phyloP scores from a whole-genome alignment of 1,139 yeast species.

The Suhomyces wounanorum region DNA sequence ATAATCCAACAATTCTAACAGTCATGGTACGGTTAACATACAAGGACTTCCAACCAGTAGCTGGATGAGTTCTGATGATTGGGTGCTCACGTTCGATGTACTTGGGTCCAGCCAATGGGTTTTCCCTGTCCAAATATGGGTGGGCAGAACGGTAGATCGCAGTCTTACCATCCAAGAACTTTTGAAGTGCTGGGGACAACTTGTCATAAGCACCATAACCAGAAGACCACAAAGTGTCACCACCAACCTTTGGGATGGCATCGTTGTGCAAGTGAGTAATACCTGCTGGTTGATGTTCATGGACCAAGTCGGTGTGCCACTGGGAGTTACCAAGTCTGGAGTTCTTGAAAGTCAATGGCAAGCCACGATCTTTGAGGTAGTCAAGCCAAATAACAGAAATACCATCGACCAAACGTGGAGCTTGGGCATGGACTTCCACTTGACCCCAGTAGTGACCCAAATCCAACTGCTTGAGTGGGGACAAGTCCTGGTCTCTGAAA shows the following conservation, averaged over 20 bases:
- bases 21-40: constrained; percentile 48
- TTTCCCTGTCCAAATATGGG: constrained; percentile 39
- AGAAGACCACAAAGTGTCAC: constrained; percentile 53
- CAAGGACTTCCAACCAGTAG: constrained; percentile 56
- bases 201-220: constrained; percentile 55
- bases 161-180: constrained; percentile 50
- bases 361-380: constrained; percentile 26
- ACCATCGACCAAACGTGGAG: constrained; percentile 39
- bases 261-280: constrained; percentile 50
- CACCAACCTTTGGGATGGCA: constrained; percentile 48
- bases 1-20: constrained; percentile 45
- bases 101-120: constrained; percentile 46
- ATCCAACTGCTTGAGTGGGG: constrained; percentile 48
- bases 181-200: constrained; percentile 49
- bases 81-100: constrained; percentile 48
- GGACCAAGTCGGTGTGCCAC: constrained; percentile 54
- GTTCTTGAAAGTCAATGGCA: constrained; percentile 32
- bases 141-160: constrained; percentile 50
- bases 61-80: constrained; percentile 52
- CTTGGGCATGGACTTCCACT: constrained; percentile 47
- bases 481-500: constrained; percentile 45
- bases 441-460: constrained; percentile 47
- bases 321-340: constrained; percentile 35
- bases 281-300: constrained; percentile 51
- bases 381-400: constrained; percentile 58